Evolutionary conservation across 441 rosid genomes (phyloP).

Genomic region (Erodium trifolium): DNA sequence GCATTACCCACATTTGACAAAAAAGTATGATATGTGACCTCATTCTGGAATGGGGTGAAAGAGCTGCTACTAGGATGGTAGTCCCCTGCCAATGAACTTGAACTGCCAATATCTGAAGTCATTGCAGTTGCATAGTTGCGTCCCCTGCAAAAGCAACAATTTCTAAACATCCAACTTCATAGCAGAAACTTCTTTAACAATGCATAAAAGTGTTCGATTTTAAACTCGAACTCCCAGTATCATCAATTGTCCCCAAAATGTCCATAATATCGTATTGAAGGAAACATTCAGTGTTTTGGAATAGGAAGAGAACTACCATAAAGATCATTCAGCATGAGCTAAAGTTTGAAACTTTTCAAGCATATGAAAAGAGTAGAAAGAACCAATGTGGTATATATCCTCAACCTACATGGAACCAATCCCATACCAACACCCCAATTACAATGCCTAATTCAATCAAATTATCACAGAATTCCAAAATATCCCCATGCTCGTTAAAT

Average conservation of each 20-base stretch:
- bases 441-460: neutral
- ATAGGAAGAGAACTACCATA: neutral
- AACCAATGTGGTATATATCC: neutral
- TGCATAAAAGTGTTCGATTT: neutral
- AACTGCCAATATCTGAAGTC: conserved; percentile 34
- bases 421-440: too few relatives aligned
- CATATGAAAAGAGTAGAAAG: neutral
- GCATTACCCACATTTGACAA: conserved; percentile 46
- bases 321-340: neutral
- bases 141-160: conserved; percentile 31
- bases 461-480: neutral
- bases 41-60: conserved; percentile 32
- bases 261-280: neutral
- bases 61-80: conserved; percentile 30
- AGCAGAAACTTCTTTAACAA: neutral
- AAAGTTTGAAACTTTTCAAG: neutral
- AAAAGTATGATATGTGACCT: conserved; percentile 47
- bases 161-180: neutral
- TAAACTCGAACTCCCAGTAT: neutral
- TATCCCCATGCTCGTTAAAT: neutral
- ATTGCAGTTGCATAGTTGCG: conserved; percentile 24
- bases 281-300: neutral
- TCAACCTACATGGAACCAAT: neutral
- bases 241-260: neutral
- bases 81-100: conserved; percentile 33